Percentiles rank a stretch among this genome's conserved stretches.
phyloP scores from a whole-genome alignment of 257 asterid genomes.

The Lithospermum erythrorhizon region DNA sequence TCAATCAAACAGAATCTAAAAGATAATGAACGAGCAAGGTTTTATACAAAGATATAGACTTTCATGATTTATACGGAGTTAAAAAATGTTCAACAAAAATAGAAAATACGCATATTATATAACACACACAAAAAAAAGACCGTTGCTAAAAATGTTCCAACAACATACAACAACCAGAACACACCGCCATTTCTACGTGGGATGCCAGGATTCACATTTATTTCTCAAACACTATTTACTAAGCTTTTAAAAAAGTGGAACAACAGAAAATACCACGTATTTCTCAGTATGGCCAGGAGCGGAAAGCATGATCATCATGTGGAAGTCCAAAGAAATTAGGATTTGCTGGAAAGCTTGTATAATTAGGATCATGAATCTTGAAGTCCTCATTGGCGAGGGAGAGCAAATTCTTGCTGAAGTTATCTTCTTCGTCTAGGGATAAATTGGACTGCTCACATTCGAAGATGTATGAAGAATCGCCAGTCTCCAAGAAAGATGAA shows the following conservation, averaged over 20 bases:
- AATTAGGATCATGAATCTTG: constrained; percentile 19
- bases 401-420: constrained; percentile 20
- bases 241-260: background rate
- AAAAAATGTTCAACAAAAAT: background rate
- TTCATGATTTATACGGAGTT: background rate
- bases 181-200: background rate
- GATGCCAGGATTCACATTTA: background rate
- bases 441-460: constrained; percentile 38
- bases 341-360: constrained; percentile 18
- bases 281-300: constrained; percentile 47
- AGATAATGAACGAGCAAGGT: background rate
- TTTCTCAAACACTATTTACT: background rate
- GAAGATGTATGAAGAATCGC: constrained; percentile 25
- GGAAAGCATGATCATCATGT: constrained; percentile 48
- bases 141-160: background rate
- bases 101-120: background rate
- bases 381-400: constrained; percentile 15
- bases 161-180: background rate
- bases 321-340: constrained; percentile 42
- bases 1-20: background rate
- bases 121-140: background rate
- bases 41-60: background rate
- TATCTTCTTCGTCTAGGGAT: constrained; percentile 42
- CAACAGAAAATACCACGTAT: background rate
- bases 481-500: constrained; percentile 28